These are phyloP conservation scores for Jaapia argillacea DNA, from an alignment of 768 basidiomycete genomes.

Conservation along the genomic window DNA sequence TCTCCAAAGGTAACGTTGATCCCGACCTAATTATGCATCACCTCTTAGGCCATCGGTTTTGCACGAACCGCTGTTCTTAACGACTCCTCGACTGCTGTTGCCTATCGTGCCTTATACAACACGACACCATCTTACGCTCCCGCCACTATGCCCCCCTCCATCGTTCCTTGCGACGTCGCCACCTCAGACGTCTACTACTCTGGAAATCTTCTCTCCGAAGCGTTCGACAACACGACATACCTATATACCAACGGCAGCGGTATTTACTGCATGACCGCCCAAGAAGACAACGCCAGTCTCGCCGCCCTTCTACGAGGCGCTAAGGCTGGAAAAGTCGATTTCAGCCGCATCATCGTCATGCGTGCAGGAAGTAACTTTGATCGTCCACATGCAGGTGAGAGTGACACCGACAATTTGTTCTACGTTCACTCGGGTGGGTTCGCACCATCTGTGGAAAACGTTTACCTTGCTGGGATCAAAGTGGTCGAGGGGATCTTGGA, in stretches of 20 bases:
- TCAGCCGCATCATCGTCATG: constrained; percentile 20
- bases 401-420: too few species aligned
- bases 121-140: constrained; percentile 14
- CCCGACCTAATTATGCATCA: neutral
- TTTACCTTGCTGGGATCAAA: constrained; percentile 26
- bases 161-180: constrained; percentile 26
- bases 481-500: constrained; percentile 25
- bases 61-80: constrained; percentile 21
- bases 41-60: constrained; percentile 15
- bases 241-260: constrained; percentile 23
- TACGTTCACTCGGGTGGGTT: too few species aligned
- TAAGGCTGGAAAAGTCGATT: constrained; percentile 22
- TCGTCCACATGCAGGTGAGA: constrained; percentile 13
- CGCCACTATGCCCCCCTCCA: constrained; percentile 20
- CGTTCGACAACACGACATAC: constrained; percentile 26
- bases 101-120: constrained; percentile 23
- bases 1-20: neutral
- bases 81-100: constrained; percentile 19
- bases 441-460: constrained; percentile 23
- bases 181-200: constrained; percentile 27
- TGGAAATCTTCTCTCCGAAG: constrained; percentile 23
- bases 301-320: constrained; percentile 26
- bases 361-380: constrained; percentile 16
- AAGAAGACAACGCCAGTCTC: constrained; percentile 32
- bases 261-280: constrained; percentile 23